Evolutionary conservation across 805 yeast species (phyloP).

Genomic region (Saitoella complicata): DNA sequence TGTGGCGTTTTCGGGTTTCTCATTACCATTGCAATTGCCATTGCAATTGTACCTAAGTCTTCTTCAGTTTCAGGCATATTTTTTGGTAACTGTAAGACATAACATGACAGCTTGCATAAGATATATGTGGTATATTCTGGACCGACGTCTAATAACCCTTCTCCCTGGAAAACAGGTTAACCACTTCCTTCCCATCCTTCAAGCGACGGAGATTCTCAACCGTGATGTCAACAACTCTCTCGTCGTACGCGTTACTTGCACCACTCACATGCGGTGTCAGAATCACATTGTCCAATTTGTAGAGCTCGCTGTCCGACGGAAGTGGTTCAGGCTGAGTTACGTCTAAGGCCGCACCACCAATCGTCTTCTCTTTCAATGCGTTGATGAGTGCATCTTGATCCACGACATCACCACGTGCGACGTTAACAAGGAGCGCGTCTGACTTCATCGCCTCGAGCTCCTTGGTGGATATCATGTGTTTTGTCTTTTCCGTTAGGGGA

Average conservation of each 20-base stretch:
- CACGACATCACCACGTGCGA: slow-evolving; percentile 14
- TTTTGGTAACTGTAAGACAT: no score
- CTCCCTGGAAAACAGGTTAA: neutral
- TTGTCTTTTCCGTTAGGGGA: slow-evolving; percentile 9
- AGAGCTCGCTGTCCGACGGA: slow-evolving; percentile 10
- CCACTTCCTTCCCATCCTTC: neutral
- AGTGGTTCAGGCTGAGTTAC: slow-evolving; percentile 14
- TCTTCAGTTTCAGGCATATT: no score
- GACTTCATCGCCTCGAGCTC: slow-evolving; percentile 12
- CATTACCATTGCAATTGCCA: neutral
- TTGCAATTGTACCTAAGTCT: neutral
- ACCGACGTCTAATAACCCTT: neutral
- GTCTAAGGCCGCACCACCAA: slow-evolving; percentile 15
- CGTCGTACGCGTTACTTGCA: neutral
- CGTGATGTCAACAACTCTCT: neutral
- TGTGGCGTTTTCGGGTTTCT: no score
- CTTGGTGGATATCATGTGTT: slow-evolving; percentile 5
- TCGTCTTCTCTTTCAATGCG: slow-evolving; percentile 7
- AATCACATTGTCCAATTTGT: slow-evolving; percentile 9
- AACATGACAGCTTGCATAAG: no score
- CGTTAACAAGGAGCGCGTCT: slow-evolving; percentile 13
- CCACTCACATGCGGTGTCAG: slow-evolving; percentile 12
- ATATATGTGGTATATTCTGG: no score
- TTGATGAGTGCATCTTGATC: slow-evolving; percentile 11
- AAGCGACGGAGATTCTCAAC: neutral